Evolutionary conservation across 23 red algal species (phyloP).

Genomic region (Gracilaria caudata): DNA sequence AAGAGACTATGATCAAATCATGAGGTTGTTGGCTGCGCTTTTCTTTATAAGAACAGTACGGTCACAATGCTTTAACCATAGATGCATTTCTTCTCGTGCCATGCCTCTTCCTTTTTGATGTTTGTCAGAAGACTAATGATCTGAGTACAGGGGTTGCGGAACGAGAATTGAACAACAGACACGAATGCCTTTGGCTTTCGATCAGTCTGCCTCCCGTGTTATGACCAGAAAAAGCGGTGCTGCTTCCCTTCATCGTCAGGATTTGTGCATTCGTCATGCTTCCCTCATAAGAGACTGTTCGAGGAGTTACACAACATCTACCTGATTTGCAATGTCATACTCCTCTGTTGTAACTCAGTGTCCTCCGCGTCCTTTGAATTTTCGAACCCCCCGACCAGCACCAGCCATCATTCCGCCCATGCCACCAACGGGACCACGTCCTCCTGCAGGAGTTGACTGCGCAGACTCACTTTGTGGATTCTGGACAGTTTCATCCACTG

Average conservation of each 20-base stretch:
- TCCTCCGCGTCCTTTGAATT: conserved; percentile 66
- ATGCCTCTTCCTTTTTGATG: not conserved
- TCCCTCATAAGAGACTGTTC: too few relatives aligned
- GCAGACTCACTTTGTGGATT: conserved; percentile 65
- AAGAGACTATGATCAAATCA: not conserved
- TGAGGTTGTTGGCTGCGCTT: not conserved
- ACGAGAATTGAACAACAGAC: too few relatives aligned
- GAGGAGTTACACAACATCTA: not conserved
- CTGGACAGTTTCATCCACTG: conserved; percentile 95
- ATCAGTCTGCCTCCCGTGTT: too few relatives aligned
- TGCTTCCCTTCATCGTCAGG: too few relatives aligned
- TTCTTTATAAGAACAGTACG: not conserved
- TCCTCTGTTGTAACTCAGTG: conserved; percentile 17
- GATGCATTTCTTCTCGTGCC: not conserved
- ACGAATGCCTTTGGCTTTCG: too few relatives aligned
- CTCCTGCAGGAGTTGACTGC: conserved; percentile 16
- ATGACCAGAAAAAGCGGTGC: too few relatives aligned
- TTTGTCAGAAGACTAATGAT: not conserved
- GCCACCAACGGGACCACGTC: conserved; percentile 39
- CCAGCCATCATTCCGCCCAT: conserved; percentile 81
- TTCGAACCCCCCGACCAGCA: conserved; percentile 61
- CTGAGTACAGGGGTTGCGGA: too few relatives aligned
- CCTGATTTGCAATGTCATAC: not conserved
- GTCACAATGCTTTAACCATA: not conserved
- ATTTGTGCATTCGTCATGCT: too few relatives aligned